These are phyloP conservation scores for Leucaena leucocephala DNA, from an alignment of 306 rosid genomes.

Conservation along the genomic window DNA sequence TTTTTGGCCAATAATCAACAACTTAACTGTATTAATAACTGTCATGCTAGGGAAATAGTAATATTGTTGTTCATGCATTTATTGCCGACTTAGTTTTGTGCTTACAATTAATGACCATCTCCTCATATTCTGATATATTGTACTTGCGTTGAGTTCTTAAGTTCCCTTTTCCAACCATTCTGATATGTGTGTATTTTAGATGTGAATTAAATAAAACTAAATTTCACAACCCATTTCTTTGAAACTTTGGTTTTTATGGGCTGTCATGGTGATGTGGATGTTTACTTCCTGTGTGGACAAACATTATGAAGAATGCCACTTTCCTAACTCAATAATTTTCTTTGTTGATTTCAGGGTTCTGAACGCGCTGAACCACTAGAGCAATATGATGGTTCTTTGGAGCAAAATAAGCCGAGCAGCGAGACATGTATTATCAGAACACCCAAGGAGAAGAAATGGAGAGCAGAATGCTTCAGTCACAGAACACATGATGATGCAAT, in stretches of 20 bases:
- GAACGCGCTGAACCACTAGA: slow-evolving; percentile 37
- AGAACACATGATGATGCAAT: slow-evolving; percentile 26
- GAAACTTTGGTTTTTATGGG: not conserved
- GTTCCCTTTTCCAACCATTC: not conserved
- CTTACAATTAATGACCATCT: not conserved
- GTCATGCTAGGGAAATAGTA: not conserved
- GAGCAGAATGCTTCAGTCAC: slow-evolving; percentile 25
- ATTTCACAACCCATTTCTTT: not conserved
- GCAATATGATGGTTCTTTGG: slow-evolving; percentile 18
- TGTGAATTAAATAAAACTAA: not conserved
- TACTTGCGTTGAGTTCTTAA: not conserved
- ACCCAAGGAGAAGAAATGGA: slow-evolving; percentile 31
- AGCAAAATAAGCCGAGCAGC: slow-evolving; percentile 36
- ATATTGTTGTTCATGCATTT: not conserved
- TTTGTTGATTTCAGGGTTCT: slow-evolving; percentile 47
- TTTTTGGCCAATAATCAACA: not conserved
- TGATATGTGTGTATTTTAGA: not conserved
- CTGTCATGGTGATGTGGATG: not conserved
- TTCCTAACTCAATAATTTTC: slow-evolving; percentile 2
- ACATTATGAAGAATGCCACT: slow-evolving; percentile 10
- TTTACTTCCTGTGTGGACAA: not conserved
- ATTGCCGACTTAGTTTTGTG: not conserved
- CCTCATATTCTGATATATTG: not conserved
- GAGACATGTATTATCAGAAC: slow-evolving; percentile 26
- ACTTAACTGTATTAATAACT: not conserved